These are phyloP conservation scores for Mediolabrus comicus DNA, from an alignment of 108 stramenopile genomes.

Conservation along the genomic window DNA sequence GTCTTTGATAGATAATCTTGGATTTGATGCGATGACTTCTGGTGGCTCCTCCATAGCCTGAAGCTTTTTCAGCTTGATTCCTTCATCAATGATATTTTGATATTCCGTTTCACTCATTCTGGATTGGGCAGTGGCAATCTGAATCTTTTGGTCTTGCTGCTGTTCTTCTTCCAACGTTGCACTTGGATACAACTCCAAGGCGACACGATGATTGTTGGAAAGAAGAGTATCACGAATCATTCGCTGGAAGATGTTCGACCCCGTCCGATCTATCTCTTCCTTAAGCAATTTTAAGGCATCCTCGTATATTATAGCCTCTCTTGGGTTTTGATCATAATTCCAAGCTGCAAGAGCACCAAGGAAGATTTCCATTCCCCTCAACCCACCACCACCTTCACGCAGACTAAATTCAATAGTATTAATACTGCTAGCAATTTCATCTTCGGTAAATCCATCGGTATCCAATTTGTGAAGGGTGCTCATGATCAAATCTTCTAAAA, in stretches of 20 bases:
- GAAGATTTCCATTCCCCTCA: constrained; percentile 80
- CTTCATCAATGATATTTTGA: constrained; percentile 57
- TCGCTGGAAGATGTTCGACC: constrained; percentile 63
- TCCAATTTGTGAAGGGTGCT: constrained; percentile 57
- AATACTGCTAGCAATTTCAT: constrained; percentile 72
- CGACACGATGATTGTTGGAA: constrained; percentile 76
- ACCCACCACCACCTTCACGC: constrained; percentile 76
- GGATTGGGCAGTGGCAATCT: constrained; percentile 38
- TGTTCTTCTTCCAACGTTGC: constrained; percentile 48
- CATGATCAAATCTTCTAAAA: constrained; percentile 59
- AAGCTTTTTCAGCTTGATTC: constrained; percentile 57
- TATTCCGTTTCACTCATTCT: constrained; percentile 48
- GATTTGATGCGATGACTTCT: constrained; percentile 76
- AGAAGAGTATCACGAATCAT: constrained; percentile 66
- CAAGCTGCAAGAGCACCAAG: constrained; percentile 73
- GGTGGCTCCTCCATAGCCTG: constrained; percentile 77
- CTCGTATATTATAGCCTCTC: constrained; percentile 63
- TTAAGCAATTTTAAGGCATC: constrained; percentile 72
- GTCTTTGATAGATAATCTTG: constrained; percentile 54
- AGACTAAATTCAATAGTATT: constrained; percentile 85
- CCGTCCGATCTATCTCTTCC: constrained; percentile 58
- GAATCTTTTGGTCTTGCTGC: constrained; percentile 41
- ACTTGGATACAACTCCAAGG: constrained; percentile 74
- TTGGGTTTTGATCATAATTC: constrained; percentile 85
- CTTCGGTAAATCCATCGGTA: constrained; percentile 73